Percentiles rank a stretch among this genome's conserved stretches.
phyloP scores from a whole-genome alignment of 2,329 filamentous ascomycete genomes.

The Fusarium begoniae region DNA sequence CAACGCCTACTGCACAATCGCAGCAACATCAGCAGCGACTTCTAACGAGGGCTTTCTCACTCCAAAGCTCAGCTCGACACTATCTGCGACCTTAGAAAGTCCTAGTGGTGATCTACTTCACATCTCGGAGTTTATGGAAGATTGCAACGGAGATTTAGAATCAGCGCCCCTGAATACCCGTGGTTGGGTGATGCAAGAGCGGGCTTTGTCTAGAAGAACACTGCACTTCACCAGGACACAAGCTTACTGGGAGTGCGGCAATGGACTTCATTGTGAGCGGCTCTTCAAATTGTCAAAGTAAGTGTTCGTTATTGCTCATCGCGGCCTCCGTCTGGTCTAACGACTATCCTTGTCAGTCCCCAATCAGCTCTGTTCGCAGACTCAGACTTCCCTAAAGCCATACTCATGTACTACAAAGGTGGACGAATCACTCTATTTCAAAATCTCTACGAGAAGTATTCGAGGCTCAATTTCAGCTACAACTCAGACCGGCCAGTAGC shows the following conservation, averaged over 20 bases:
- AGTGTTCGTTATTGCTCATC: neutral
- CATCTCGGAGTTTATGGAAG: neutral
- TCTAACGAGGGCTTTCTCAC: neutral
- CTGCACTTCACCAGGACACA: constrained; percentile 4
- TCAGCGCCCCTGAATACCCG: constrained; percentile 37
- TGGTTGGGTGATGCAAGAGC: constrained; percentile 8
- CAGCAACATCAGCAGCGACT: neutral
- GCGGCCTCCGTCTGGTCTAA: neutral
- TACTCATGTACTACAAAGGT: neutral
- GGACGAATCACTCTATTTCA: neutral
- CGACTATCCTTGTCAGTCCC: neutral
- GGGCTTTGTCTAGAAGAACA: neutral
- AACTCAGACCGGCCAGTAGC: neutral
- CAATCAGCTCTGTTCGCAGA: neutral
- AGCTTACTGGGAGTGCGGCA: neutral
- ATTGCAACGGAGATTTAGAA: neutral
- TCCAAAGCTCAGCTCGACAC: neutral
- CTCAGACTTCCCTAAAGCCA: neutral
- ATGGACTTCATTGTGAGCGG: neutral
- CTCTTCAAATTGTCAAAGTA: neutral
- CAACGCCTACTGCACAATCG: neutral
- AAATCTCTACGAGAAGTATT: neutral
- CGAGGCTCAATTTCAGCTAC: neutral
- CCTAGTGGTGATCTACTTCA: neutral
- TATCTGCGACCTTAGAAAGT: neutral